Evolutionary conservation across 2,329 filamentous ascomycete genomes (phyloP), one percentile per base, ranked within the genome.

Genomic region (Stagonosporopsis vannaccii): DNA sequence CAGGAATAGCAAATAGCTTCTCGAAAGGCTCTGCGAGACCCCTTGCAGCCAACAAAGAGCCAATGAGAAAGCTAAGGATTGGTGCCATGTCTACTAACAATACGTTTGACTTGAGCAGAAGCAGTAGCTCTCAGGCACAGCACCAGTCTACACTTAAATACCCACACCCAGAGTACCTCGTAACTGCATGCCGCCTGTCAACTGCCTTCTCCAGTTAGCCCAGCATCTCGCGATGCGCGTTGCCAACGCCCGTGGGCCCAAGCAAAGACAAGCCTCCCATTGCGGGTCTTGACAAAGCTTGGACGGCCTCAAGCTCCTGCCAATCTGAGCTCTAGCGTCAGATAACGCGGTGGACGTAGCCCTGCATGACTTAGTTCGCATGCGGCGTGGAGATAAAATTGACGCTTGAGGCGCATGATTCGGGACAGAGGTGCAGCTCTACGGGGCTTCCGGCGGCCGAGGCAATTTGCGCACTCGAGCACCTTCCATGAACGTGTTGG

Each of bases 21-120:
- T 70, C 67, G 25, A 70, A 70, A 7, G 66, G 65, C 50, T 68
- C 60, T 20, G 67, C 67, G 43, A 70, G 59, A 30, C 56, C 59
- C 23, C 49, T 52, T 22, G 60, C 58, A 20, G 66, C 64, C 62
- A 70, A 51, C 48, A 70, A 48, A 23, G 66, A 68, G 58, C 62
- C 59, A 37, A 67, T 60, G 36, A 70, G 45, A 60, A 69, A 60
- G 22, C 62, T 58, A 28, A 67, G 59, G 33, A 68, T 50, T 26
- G 64, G 66, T 51, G 66, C 62, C 66, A 68, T 68, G 19, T 57
- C 44, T 59, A 48, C 57, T 45, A 51, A 58, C 26, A 43, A 48
- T 35, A 37, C 43, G 46, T 53, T 58, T 62, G 42, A 51, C 45
- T 53, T 58, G 61, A 61, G 45, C 53, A 48, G 56, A 45, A 58